Base-by-base conservation (phyloP, 108 stramenopile species). In the Cyclotella sp. region DNA sequence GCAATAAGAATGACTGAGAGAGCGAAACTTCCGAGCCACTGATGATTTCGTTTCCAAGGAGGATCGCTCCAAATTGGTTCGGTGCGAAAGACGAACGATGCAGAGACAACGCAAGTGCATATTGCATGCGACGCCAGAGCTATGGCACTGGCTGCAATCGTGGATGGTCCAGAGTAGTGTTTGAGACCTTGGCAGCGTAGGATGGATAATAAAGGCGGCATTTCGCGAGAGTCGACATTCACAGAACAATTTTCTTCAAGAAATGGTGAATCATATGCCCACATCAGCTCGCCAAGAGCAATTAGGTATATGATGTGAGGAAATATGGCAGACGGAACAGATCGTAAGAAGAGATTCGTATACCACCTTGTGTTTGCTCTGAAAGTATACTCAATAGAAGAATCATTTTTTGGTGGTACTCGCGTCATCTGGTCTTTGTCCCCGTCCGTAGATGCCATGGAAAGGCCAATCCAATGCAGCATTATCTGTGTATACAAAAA, bases 331-430 rank as follows among this genome's bases (percentile, higher is more conserved):
- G 86, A 85, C 18, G 89, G 76, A 44, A 89, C 24, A 3, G 90
- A 69, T 69, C 90, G 91, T 54, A 90, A 30, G 0, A 89, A 67
- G 39, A 68, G 60, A 29, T 64, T 77, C 44, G 58, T 49, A 71
- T 77, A 90, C 21, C 87, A 63, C 22, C 77, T 49, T 43, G 45
- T 77, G 39, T 85, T 82, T 77, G 86, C 91, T 63, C 64, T 87
- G 61, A 81, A 77, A 19, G 88, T 85, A 78, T 92, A 93, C n/a
- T 74, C 75, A 10, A 88, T 26, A 16, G 89, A 82, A 18, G 76
- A 34, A 67, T 94, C 95, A 65, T 94, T 94, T 74, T 96, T 96
- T 24, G 87, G 84, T 5, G 95, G 95, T 0, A 93, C 93, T 29
- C 79, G 76, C 28, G 85, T 77, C 95, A 96, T 96, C 42, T 69